A percentile compares a stretch with the other conserved stretches of the same genome.
Evolutionary conservation across 2,329 filamentous ascomycete genomes (phyloP).

Genomic region (Setomelanomma holmii): DNA sequence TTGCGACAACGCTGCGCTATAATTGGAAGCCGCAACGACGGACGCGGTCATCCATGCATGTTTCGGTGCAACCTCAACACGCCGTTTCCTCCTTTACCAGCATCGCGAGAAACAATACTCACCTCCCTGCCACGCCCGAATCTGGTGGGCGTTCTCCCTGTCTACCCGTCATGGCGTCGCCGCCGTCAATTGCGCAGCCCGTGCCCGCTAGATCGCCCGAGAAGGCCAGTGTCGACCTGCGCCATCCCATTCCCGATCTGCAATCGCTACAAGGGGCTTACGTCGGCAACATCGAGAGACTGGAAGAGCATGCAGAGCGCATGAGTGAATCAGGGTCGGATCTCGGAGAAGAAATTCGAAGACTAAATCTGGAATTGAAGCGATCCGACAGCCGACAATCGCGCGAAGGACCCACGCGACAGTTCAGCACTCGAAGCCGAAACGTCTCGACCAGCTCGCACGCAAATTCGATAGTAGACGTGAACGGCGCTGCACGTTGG

Average conservation of each 20-base stretch:
- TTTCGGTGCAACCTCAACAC: conserved; percentile 21
- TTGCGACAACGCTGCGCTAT: conserved; percentile 25
- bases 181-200: conserved; percentile 25
- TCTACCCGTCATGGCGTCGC: conserved; percentile 28
- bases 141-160: conserved; percentile 1
- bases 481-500: conserved; percentile 70
- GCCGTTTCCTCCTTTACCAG: conserved; percentile 19
- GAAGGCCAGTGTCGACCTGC: conserved; percentile 32
- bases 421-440: conserved; percentile 44
- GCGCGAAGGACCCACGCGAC: conserved; percentile 52
- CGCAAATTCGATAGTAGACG: conserved; percentile 70
- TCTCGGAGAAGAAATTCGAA: conserved; percentile 78
- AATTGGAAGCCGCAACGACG: conserved; percentile 24
- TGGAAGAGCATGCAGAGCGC: conserved; percentile 78
- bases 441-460: conserved; percentile 53
- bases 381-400: conserved; percentile 71
- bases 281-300: conserved; percentile 71
- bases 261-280: conserved; percentile 68
- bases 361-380: conserved; percentile 74
- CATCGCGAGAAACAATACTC: not conserved
- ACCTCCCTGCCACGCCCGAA: not conserved
- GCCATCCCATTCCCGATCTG: conserved; percentile 68
- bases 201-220: conserved; percentile 27
- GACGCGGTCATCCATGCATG: conserved; percentile 12
- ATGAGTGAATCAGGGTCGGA: conserved; percentile 75